Evolutionary conservation across 2,329 filamentous ascomycete genomes (phyloP).

Genomic region (Neonectria hederae): DNA sequence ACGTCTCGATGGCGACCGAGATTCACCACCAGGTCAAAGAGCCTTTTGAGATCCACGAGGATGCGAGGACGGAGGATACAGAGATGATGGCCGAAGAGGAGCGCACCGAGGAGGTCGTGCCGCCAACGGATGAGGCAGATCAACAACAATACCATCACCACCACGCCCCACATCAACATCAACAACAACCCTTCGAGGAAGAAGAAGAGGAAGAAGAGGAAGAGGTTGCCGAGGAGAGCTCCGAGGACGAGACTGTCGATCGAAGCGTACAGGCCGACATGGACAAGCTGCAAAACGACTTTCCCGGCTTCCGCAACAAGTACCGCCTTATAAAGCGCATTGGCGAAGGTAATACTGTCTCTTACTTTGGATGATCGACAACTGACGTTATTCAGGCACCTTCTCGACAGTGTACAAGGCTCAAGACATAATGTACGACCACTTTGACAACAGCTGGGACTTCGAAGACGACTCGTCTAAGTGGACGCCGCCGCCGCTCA

Average conservation of each 20-base stretch:
- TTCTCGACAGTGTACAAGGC: slow-evolving; percentile 99
- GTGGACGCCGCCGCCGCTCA: slow-evolving; percentile 75
- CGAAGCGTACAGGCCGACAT: slow-evolving; percentile 84
- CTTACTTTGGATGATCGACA: background rate
- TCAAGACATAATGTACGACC: slow-evolving; percentile 87
- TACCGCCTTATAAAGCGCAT: slow-evolving; percentile 96
- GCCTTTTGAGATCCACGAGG: slow-evolving; percentile 60
- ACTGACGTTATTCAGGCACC: slow-evolving; percentile 71
- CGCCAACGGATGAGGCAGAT: slow-evolving; percentile 35
- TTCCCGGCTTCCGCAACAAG: slow-evolving; percentile 82
- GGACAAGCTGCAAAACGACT: slow-evolving; percentile 81
- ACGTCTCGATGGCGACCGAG: slow-evolving; percentile 35
- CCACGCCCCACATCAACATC: slow-evolving; percentile 25
- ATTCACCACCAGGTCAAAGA: slow-evolving; percentile 45
- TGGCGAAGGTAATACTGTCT: slow-evolving; percentile 76
- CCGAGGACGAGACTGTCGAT: slow-evolving; percentile 72
- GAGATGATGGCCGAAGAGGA: slow-evolving; percentile 59
- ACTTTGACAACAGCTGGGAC: slow-evolving; percentile 90
- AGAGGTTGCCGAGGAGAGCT: slow-evolving; percentile 54
- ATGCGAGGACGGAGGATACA: slow-evolving; percentile 60
- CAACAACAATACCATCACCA: slow-evolving; percentile 40
- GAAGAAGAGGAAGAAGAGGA: slow-evolving; percentile 54
- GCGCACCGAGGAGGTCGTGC: slow-evolving; percentile 37
- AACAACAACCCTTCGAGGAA: slow-evolving; percentile 34
- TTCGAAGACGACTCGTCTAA: slow-evolving; percentile 71